These are phyloP conservation scores for Dryadomyces quercus-mongolicae DNA, from an alignment of 2,329 filamentous ascomycete species.

Conservation along the genomic window DNA sequence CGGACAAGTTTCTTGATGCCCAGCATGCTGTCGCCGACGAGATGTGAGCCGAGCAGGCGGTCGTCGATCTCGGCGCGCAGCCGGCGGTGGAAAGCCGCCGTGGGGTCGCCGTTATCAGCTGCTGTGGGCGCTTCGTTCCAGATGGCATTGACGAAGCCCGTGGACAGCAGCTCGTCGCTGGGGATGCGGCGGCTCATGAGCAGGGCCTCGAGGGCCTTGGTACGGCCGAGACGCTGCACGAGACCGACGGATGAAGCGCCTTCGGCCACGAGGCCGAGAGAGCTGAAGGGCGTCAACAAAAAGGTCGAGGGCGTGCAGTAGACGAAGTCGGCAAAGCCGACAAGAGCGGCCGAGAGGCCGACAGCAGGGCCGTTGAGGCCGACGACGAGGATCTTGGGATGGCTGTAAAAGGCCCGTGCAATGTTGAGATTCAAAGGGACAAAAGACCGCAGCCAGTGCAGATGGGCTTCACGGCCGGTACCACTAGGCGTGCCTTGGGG, in stretches of 20 bases:
- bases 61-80: slow-evolving; percentile 76
- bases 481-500: slow-evolving; percentile 26
- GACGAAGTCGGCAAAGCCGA: slow-evolving; percentile 82
- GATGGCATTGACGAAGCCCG: slow-evolving; percentile 79
- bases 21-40: slow-evolving; percentile 66
- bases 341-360: slow-evolving; percentile 73
- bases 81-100: slow-evolving; percentile 54
- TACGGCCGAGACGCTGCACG: slow-evolving; percentile 65
- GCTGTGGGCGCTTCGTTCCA: slow-evolving; percentile 19
- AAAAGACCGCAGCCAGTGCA: slow-evolving; percentile 56
- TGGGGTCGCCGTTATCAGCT: slow-evolving; percentile 44
- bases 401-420: slow-evolving; percentile 80
- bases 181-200: slow-evolving; percentile 76
- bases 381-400: slow-evolving; percentile 85
- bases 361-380: slow-evolving; percentile 88
- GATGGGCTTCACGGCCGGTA: slow-evolving; percentile 23
- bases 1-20: slow-evolving; percentile 78
- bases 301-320: slow-evolving; percentile 75
- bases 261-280: slow-evolving; percentile 80
- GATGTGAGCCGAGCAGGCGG: slow-evolving; percentile 56
- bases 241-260: slow-evolving; percentile 71
- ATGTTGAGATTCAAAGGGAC: slow-evolving; percentile 80
- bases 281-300: slow-evolving; percentile 83
- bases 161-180: slow-evolving; percentile 58
- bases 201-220: slow-evolving; percentile 81